Percentiles rank a stretch among this genome's conserved stretches.
These are phyloP conservation scores for Exophiala sp. DNA, from an alignment of 2,329 filamentous ascomycete genomes.

Conservation along the genomic window DNA sequence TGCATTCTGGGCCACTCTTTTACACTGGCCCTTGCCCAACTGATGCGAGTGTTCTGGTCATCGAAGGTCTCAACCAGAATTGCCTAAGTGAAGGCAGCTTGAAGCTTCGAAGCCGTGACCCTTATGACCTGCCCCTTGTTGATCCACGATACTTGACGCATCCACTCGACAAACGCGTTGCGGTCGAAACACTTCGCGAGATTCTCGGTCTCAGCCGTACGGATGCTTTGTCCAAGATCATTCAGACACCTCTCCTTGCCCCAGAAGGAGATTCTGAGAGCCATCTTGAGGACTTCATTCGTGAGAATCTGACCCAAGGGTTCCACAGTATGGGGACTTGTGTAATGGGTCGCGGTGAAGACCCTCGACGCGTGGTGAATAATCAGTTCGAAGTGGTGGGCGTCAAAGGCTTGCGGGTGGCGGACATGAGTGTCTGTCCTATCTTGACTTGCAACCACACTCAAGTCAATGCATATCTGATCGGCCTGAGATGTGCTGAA, in stretches of 20 bases:
- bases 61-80: neutral
- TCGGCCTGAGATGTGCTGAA: neutral
- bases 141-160: slow-evolving; percentile 13
- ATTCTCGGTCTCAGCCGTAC: slow-evolving; percentile 17
- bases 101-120: slow-evolving; percentile 15
- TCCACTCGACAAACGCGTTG: slow-evolving; percentile 15
- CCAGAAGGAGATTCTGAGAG: slow-evolving; percentile 15
- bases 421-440: slow-evolving; percentile 34
- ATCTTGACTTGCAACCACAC: slow-evolving; percentile 23
- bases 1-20: neutral
- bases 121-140: slow-evolving; percentile 23
- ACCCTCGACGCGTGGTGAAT: slow-evolving; percentile 30
- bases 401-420: slow-evolving; percentile 31
- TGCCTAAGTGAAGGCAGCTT: neutral
- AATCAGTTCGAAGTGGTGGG: slow-evolving; percentile 30
- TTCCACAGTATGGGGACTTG: slow-evolving; percentile 36
- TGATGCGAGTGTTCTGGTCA: neutral
- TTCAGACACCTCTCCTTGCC: slow-evolving; percentile 13
- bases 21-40: neutral
- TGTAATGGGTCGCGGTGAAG: slow-evolving; percentile 34
- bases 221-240: slow-evolving; percentile 4
- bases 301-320: slow-evolving; percentile 31
- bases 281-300: slow-evolving; percentile 24
- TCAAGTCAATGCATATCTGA: slow-evolving; percentile 1
- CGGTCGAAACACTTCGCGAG: slow-evolving; percentile 14